These are phyloP conservation scores for Daldinia childiae DNA, from an alignment of 495 filamentous ascomycete species.

Conservation along the genomic window DNA sequence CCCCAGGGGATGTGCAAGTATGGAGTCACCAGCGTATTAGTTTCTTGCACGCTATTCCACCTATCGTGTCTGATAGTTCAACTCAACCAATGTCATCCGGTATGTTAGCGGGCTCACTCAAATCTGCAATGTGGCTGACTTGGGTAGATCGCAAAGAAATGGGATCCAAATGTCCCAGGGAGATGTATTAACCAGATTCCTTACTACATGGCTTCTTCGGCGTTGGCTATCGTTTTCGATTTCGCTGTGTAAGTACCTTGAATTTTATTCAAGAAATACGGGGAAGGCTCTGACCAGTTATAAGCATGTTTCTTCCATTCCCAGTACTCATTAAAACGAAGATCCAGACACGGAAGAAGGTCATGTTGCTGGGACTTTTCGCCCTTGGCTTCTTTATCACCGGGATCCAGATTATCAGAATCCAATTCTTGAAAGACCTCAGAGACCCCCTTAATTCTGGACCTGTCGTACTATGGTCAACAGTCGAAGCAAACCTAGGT, in stretches of 20 bases:
- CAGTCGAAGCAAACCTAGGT: constrained; percentile 61
- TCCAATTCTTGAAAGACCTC: constrained; percentile 58
- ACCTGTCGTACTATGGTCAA: constrained; percentile 61
- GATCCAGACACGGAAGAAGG: constrained; percentile 52
- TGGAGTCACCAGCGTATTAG: constrained; percentile 48
- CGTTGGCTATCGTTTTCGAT: constrained; percentile 58
- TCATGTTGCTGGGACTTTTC: constrained; percentile 58
- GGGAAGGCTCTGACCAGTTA: not conserved
- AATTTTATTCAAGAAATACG: not conserved
- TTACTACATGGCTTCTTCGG: constrained; percentile 56
- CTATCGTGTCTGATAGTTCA: constrained; percentile 51
- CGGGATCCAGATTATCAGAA: constrained; percentile 63
- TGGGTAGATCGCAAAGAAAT: constrained; percentile 55
- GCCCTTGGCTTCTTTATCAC: constrained; percentile 64
- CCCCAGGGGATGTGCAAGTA: constrained; percentile 54
- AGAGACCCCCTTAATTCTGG: constrained; percentile 57
- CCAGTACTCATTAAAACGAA: constrained; percentile 59
- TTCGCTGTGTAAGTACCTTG: constrained; percentile 52
- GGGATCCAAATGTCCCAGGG: constrained; percentile 54
- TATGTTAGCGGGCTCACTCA: constrained; percentile 27
- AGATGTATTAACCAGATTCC: constrained; percentile 54
- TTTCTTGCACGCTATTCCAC: constrained; percentile 48
- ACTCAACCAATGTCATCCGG: constrained; percentile 57
- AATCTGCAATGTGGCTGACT: constrained; percentile 2
- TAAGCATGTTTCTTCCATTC: constrained; percentile 58